phyloP scores from a whole-genome alignment of 1,284 basidiomycete genomes.

The Cryptococcus maquisensis region DNA sequence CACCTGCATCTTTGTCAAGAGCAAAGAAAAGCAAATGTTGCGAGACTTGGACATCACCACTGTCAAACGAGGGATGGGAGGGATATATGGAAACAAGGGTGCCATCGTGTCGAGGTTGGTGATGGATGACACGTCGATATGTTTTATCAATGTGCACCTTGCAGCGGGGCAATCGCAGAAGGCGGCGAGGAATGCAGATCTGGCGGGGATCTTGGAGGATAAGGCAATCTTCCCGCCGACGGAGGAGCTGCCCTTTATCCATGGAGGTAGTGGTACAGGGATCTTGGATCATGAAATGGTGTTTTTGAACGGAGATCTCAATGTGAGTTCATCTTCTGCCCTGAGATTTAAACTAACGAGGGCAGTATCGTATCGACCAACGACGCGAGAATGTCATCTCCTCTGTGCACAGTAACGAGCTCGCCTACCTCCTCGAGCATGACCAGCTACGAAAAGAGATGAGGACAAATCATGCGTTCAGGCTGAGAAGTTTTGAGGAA shows the following conservation, averaged over 20 bases:
- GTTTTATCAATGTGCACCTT: slow-evolving; percentile 93
- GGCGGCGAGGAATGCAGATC: slow-evolving; percentile 76
- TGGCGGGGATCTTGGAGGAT: slow-evolving; percentile 79
- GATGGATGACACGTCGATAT: slow-evolving; percentile 84
- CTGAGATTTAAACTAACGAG: not conserved
- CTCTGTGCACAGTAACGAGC: slow-evolving; percentile 62
- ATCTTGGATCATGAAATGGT: slow-evolving; percentile 92
- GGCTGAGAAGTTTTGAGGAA: slow-evolving; percentile 77
- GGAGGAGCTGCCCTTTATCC: slow-evolving; percentile 66
- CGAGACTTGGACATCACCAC: slow-evolving; percentile 70
- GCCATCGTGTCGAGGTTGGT: slow-evolving; percentile 86
- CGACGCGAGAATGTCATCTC: slow-evolving; percentile 74
- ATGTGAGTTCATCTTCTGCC: slow-evolving; percentile 27
- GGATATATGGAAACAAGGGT: slow-evolving; percentile 94
- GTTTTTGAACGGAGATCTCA: slow-evolving; percentile 65
- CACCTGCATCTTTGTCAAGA: slow-evolving; percentile 72
- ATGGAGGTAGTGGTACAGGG: slow-evolving; percentile 91
- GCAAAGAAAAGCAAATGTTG: slow-evolving; percentile 51
- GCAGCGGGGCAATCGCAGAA: slow-evolving; percentile 86
- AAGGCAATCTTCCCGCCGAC: slow-evolving; percentile 62
- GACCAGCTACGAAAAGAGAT: slow-evolving; percentile 91
- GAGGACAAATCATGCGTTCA: slow-evolving; percentile 75
- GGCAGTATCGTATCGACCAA: slow-evolving; percentile 84
- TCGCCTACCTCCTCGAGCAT: slow-evolving; percentile 62
- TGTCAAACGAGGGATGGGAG: slow-evolving; percentile 79